Conservation (phyloP, 495 filamentous ascomycete species). For the Recurvomyces mirabilis region DNA sequence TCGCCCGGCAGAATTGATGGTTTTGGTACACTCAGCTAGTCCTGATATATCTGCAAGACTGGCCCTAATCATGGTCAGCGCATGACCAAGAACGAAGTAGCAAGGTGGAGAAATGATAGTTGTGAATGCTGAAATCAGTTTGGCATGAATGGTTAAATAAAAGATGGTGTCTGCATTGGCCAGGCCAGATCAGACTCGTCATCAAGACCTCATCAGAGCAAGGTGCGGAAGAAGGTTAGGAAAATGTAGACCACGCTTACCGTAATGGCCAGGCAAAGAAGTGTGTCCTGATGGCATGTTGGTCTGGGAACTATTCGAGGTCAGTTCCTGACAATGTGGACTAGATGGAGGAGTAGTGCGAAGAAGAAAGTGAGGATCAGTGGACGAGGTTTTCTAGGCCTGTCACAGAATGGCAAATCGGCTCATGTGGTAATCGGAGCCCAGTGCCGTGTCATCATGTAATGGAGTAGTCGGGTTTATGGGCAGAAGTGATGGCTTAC, state of each 20-base stretch:
- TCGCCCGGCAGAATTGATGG: too few relatives aligned
- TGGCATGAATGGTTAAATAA: conserved; percentile 76
- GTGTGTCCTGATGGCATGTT: too few relatives aligned
- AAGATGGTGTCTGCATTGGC: conserved; percentile 63
- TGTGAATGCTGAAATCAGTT: conserved; percentile 35
- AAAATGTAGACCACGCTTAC: too few relatives aligned
- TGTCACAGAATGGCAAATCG: conserved; percentile 90
- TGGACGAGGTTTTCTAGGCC: conserved; percentile 99
- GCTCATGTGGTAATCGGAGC: conserved; percentile 72
- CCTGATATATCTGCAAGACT: conserved; percentile 1
- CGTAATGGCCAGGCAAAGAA: too few relatives aligned
- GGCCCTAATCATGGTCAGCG: too few relatives aligned
- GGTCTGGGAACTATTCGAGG: too few relatives aligned
- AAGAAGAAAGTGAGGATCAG: conserved; percentile 52
- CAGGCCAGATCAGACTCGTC: conserved; percentile 78
- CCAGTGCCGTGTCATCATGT: conserved; percentile 87
- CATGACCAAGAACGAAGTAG: too few relatives aligned
- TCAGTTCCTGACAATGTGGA: too few relatives aligned
- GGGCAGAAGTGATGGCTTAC: neutral
- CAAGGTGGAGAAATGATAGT: neutral
- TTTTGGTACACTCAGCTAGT: neutral
- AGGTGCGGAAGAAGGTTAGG: neutral
- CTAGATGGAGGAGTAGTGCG: too few relatives aligned
- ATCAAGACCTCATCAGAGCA: conserved; percentile 55
- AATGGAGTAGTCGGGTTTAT: conserved; percentile 11